Base-by-base conservation (phyloP, 2,329 filamentous ascomycete genomes). In the Alternaria metachromatica region DNA sequence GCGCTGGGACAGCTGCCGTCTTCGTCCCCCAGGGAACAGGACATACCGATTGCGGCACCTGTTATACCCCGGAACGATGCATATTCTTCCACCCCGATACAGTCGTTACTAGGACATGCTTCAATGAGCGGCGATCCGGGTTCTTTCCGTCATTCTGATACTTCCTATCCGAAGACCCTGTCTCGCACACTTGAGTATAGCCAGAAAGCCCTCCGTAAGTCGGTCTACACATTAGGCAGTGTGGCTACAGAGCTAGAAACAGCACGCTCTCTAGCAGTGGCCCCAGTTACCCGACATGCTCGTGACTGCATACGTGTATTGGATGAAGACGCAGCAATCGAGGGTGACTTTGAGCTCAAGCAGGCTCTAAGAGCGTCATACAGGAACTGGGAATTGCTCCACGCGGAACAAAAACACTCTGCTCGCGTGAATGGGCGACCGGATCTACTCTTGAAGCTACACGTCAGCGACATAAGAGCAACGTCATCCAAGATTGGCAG, bases 261-360 rank as follows among this genome's bases (percentile, higher is more conserved):
- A 6, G 33, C 57, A 21, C 10, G 6, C 4, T 62, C 58, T 54
- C 55, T 55, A 21, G 15, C n/a, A 23, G 51, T 58, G 30, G 48
- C 43, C 12, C n/a, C 51, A 30, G 49, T 62, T 43, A 46, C 30
- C 13, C 33, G 20, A 15, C 41, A 41, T 44, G 11, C 60, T 10
- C 59, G 48, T 15, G 18, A 37, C 43, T 59, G 56, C 23, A 53
- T 62, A 6, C 13, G 33, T 10, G 51, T 44, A 15, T 55, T 67
- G 11, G 26, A 21, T 20, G 43, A 45, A 7, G 12, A 60, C 21
- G 55, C 56, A 20, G 12, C 44, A 18, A 18, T 55, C 10, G 55
- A 61, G 43, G 20, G 45, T 20, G 55, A 66, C 20, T 11, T 5
- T 20, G 45, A 21, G 37, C 18, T 45, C 3, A 48, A n/a, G 41